Evolutionary conservation across 1,284 basidiomycete species (phyloP).

Genomic region (Apiotrichum montevideense): DNA sequence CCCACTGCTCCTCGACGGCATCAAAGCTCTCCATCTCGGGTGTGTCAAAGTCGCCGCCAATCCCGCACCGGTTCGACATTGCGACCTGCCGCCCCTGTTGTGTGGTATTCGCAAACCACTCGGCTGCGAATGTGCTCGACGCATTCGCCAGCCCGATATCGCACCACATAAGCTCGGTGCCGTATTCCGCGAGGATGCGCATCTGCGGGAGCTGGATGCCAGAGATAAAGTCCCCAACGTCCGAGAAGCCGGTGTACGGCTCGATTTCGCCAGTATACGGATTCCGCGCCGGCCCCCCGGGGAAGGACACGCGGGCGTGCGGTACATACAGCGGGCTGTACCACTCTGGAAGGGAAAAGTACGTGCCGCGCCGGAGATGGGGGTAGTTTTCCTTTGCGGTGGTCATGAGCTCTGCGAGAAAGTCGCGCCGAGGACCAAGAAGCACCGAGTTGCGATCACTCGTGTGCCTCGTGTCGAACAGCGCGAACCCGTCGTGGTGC

Average conservation of each 20-base stretch:
- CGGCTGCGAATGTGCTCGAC: conserved; percentile 51
- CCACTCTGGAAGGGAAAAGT: conserved; percentile 51
- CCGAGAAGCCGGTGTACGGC: conserved; percentile 54
- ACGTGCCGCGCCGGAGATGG: conserved; percentile 20
- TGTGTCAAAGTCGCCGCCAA: conserved; percentile 52
- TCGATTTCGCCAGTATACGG: conserved; percentile 54
- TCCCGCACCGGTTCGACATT: conserved; percentile 53
- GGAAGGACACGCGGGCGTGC: conserved; percentile 52
- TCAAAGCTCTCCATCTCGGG: conserved; percentile 56
- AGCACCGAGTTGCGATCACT: conserved; percentile 52
- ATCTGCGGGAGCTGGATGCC: conserved; percentile 58
- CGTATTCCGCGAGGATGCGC: conserved; percentile 54
- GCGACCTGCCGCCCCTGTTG: conserved; percentile 53
- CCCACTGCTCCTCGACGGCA: conserved; percentile 55
- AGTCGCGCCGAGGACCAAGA: conserved; percentile 54
- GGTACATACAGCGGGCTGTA: conserved; percentile 54
- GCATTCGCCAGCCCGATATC: conserved; percentile 57
- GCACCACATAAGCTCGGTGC: conserved; percentile 55
- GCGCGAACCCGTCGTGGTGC: conserved; percentile 48
- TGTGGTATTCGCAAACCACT: conserved; percentile 54
- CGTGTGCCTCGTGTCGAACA: conserved; percentile 54
- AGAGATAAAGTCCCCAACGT: conserved; percentile 53
- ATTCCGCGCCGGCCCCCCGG: conserved; percentile 55
- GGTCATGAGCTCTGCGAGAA: conserved; percentile 54
- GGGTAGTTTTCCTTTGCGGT: conserved; percentile 47